phyloP scores from a whole-genome alignment of 768 basidiomycete species.

The Xerocomellus intermedius region DNA sequence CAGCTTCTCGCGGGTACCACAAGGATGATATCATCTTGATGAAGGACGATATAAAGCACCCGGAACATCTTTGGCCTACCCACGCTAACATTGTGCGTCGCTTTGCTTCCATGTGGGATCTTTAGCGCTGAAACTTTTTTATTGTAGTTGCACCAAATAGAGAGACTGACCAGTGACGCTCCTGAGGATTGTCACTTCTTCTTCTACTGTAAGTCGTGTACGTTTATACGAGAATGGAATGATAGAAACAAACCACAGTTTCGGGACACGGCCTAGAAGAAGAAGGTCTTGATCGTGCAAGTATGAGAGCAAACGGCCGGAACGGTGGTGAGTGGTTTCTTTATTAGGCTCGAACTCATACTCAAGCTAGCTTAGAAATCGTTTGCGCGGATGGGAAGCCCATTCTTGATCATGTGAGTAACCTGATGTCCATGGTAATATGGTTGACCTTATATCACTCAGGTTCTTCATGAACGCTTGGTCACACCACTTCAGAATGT shows the following conservation, averaged over 20 bases:
- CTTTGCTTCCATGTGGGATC: neutral
- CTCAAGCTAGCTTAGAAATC: conserved; percentile 17
- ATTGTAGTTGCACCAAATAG: conserved; percentile 39
- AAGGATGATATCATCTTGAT: conserved; percentile 42
- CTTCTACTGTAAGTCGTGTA: conserved; percentile 48
- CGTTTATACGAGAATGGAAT: neutral
- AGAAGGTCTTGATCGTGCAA: conserved; percentile 25
- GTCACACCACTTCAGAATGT: conserved; percentile 17
- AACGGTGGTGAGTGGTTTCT: conserved; percentile 42
- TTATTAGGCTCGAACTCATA: neutral
- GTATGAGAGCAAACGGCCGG: conserved; percentile 44
- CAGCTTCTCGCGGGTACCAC: conserved; percentile 40
- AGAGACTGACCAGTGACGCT: conserved; percentile 41
- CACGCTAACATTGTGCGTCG: conserved; percentile 42
- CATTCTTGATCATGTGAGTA: conserved; percentile 25
- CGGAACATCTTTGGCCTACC: conserved; percentile 40
- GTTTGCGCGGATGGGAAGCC: conserved; percentile 16
- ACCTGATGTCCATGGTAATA: neutral
- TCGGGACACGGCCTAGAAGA: conserved; percentile 25
- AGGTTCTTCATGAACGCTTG: conserved; percentile 23
- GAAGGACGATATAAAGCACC: conserved; percentile 36
- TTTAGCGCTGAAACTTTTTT: neutral
- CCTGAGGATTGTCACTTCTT: conserved; percentile 47
- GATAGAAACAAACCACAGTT: conserved; percentile 2
- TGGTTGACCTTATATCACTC: neutral